Evolutionary conservation across 1,284 basidiomycete species (phyloP).

Genomic region (Cerioporus squamosus): DNA sequence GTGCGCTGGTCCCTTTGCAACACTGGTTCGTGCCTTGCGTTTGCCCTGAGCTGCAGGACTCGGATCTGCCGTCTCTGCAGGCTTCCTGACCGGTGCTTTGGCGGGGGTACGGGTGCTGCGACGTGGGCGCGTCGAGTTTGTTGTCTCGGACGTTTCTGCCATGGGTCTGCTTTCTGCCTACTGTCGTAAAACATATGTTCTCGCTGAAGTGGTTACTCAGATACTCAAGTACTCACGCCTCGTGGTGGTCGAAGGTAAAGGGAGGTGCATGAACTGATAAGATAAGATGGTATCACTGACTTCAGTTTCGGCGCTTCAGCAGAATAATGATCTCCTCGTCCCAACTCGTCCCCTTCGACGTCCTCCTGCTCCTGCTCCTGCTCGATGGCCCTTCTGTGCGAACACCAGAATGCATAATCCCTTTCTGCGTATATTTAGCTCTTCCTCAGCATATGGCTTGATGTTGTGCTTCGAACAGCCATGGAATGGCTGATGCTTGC

Average conservation of each 20-base stretch:
- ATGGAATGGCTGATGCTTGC: too few species aligned
- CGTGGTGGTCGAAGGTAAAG: too few species aligned
- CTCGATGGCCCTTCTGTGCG: too few species aligned
- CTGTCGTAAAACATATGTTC: background rate
- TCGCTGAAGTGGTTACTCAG: too few species aligned
- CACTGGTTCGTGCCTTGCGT: conserved; percentile 18
- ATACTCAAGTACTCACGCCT: too few species aligned
- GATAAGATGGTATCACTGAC: background rate
- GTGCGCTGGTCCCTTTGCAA: conserved; percentile 21
- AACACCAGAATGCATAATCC: background rate
- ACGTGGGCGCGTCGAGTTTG: background rate
- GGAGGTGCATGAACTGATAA: background rate
- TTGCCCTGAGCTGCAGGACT: conserved; percentile 13
- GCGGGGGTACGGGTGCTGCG: conserved; percentile 9
- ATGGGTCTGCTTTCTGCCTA: background rate
- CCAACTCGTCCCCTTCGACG: too few species aligned
- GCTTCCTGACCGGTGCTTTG: background rate
- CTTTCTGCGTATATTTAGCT: too few species aligned
- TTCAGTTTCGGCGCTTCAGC: too few species aligned
- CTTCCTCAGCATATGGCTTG: background rate
- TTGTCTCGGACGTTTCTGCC: background rate
- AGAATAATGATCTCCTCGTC: too few species aligned
- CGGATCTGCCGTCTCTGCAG: background rate
- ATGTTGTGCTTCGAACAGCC: too few species aligned
- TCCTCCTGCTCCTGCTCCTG: too few species aligned